Evolutionary conservation across 176 grass and related monocot genomes (phyloP), one percentile per base, ranked within the genome.

Genomic region (Cymbopogon citratus): DNA sequence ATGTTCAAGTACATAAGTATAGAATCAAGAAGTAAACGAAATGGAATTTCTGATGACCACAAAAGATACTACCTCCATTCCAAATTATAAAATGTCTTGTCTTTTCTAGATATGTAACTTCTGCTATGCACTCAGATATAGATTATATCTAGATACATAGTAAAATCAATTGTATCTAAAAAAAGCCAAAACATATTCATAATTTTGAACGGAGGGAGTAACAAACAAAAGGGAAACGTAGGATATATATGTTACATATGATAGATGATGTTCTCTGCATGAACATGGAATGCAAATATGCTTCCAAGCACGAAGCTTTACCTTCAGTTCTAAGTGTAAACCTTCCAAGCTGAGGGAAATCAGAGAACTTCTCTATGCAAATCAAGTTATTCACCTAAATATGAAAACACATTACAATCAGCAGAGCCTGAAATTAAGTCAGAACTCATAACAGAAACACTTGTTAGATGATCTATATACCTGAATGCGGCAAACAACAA

Each of bases 291-390:
- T 56, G 0, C 46, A 26, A 85, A 57, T 24, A 73, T 21, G 21
- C 21, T 89, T 69, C 1, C 9, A 63, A 27, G 5, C 35, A 80
- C 83, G 35, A 10, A 84, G 8, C 83, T 83, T 85, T 85, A 92
- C 95, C 95, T 94, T 98, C 92, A 3, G 90, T 92, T 83, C 95
- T 78, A 78, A 98, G 95, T 15, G 95, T 94, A 84, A 98, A 98
- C 81, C 95, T 98, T 85, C 95, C 95, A 74, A 98, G 95, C 78
- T 94, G 95, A 85, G 95, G 81, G 69, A 91, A 87, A 85, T 89
- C 86, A 79, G 90, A 80, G 69, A 98, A 98, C 31, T 91, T 94
- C 84, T 98, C 95, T 23, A 98, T 81, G 81, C 95, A 98, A 85
- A 98, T 98, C 77, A 92, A 82, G 54, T 91, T 98, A 83, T 79